Conservation (phyloP, 2,329 filamentous ascomycete genomes). For the Colletotrichum shisoi region DNA sequence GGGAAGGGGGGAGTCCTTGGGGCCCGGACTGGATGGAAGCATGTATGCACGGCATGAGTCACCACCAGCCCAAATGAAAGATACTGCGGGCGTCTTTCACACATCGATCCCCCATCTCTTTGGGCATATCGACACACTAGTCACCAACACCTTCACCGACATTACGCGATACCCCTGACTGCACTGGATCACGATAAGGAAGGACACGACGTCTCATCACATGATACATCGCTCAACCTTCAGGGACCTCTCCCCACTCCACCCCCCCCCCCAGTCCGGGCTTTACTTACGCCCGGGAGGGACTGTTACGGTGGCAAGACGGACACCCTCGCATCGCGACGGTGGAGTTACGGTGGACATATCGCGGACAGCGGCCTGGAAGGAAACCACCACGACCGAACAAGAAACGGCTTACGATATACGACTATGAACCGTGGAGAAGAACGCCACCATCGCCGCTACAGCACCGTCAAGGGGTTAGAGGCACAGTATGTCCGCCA, state of each 20-base stretch:
- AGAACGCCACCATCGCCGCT: conserved; percentile 15
- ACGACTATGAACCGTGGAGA: conserved; percentile 16
- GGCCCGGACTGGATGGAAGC: not conserved
- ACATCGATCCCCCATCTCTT: not conserved
- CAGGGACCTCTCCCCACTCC: not conserved
- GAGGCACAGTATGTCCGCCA: conserved; percentile 9
- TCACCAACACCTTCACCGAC: conserved; percentile 1
- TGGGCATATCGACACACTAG: not conserved
- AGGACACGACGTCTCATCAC: conserved; percentile 22
- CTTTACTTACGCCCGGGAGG: not conserved
- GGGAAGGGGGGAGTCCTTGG: not conserved
- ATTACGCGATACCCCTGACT: conserved; percentile 30
- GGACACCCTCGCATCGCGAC: conserved; percentile 2
- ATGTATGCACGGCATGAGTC: not conserved
- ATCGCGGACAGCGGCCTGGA: conserved; percentile 19
- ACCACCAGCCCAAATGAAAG: not conserved
- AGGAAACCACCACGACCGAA: conserved; percentile 22
- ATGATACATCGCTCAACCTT: conserved; percentile 29
- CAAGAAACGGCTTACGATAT: conserved; percentile 22
- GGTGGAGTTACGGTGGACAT: conserved; percentile 18
- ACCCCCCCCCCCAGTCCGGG: not conserved
- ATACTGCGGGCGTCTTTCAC: not conserved
- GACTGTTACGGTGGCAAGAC: conserved; percentile 1
- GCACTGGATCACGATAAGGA: not conserved
- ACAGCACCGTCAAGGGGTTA: conserved; percentile 22